These are phyloP conservation scores for Hylodesmum podocarpum DNA, from an alignment of 306 rosid species.

Conservation along the genomic window DNA sequence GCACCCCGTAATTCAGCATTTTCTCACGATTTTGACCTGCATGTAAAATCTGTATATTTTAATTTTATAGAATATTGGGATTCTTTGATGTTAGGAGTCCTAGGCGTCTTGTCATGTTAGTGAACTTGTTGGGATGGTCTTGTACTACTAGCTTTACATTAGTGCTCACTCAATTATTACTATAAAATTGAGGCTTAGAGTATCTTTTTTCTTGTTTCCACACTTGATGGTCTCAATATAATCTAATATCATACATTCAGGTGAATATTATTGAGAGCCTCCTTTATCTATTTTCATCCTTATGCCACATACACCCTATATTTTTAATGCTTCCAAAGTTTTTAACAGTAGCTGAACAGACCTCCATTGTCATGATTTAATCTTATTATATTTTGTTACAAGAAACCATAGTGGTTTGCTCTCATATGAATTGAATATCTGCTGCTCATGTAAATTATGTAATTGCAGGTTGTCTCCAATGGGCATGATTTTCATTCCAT, in stretches of 20 bases:
- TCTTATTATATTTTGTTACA: background rate
- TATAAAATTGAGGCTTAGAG: background rate
- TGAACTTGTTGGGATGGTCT: background rate
- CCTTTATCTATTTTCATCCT: background rate
- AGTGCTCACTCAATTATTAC: background rate
- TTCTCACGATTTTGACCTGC: background rate
- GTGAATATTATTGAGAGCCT: background rate
- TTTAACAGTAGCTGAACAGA: background rate
- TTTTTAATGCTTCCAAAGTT: constrained; percentile 6
- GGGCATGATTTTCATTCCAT: constrained; percentile 98
- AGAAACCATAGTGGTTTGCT: background rate
- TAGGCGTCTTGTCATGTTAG: background rate
- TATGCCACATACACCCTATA: background rate
- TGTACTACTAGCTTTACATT: background rate
- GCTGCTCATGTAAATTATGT: constrained; percentile 22
- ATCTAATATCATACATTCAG: background rate
- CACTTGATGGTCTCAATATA: background rate
- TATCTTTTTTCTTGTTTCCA: background rate
- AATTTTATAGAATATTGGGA: background rate
- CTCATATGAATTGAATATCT: constrained; percentile 18
- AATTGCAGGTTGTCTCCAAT: constrained; percentile 78
- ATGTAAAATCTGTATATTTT: background rate
- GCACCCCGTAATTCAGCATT: background rate
- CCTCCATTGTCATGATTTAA: background rate
- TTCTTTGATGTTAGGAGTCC: background rate